Conservation (phyloP, 305 asterid genomes). For the Fraxinus albicans region DNA sequence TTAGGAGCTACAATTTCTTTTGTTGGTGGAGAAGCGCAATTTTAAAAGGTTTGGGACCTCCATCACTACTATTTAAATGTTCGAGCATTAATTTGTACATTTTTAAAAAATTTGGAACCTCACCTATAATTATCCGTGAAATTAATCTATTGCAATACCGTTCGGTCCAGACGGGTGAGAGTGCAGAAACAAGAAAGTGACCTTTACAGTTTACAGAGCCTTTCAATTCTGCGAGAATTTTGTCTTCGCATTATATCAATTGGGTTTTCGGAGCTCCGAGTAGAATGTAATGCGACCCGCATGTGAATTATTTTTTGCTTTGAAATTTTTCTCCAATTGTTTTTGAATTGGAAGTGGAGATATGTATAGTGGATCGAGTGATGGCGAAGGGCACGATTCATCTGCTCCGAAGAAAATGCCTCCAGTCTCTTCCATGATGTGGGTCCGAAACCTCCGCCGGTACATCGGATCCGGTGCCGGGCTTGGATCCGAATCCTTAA, state of each 20-base stretch:
- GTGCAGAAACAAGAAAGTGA: not conserved
- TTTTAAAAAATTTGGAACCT: not conserved
- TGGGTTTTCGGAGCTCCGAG: not conserved
- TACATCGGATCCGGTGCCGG: conserved; percentile 97
- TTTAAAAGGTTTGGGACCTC: not conserved
- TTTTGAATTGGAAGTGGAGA: not conserved
- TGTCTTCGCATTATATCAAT: not conserved
- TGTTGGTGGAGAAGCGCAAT: not conserved
- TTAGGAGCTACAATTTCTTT: not conserved
- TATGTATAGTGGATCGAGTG: conserved; percentile 84
- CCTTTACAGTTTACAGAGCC: not conserved
- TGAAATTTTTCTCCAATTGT: not conserved
- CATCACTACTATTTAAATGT: not conserved
- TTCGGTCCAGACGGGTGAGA: not conserved
- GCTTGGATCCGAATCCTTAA: conserved; percentile 97
- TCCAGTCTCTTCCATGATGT: conserved; percentile 88
- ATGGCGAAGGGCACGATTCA: conserved; percentile 57
- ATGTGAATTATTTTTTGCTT: not conserved
- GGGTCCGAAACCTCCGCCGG: conserved; percentile 98
- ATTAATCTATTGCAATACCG: not conserved
- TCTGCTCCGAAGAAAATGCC: conserved; percentile 70
- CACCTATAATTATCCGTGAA: not conserved
- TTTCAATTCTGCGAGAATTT: not conserved
- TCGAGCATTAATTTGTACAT: not conserved
- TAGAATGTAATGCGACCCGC: not conserved